Evolutionary conservation across 768 basidiomycete species (phyloP).

Genomic region (Russula abietina): DNA sequence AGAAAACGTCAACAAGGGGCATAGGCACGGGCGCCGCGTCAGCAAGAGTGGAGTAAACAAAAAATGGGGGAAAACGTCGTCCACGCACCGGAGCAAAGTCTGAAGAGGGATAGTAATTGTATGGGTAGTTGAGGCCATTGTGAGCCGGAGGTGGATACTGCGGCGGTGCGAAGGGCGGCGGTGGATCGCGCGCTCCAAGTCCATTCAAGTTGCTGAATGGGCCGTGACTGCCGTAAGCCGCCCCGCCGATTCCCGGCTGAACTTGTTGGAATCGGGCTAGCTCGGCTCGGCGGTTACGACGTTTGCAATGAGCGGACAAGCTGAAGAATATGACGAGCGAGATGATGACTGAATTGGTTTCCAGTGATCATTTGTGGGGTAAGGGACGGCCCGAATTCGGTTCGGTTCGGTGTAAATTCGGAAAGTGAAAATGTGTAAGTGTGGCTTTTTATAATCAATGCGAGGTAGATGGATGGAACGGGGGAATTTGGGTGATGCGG

Average conservation of each 20-base stretch:
- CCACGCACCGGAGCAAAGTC: constrained; percentile 10
- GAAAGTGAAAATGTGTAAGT: too few relatives aligned
- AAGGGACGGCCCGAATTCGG: not conserved
- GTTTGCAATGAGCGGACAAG: not conserved
- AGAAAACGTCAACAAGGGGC: too few relatives aligned
- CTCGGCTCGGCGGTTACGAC: not conserved
- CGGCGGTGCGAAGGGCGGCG: not conserved
- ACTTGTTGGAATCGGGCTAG: not conserved
- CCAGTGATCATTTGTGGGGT: too few relatives aligned
- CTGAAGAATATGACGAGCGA: not conserved
- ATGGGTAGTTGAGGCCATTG: not conserved
- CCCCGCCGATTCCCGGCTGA: not conserved
- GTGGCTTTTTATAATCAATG: too few relatives aligned
- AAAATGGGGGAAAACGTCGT: not conserved
- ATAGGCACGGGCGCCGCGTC: too few relatives aligned
- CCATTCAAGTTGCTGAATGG: too few relatives aligned
- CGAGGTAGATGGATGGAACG: too few relatives aligned
- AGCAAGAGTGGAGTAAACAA: not conserved
- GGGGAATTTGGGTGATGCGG: too few relatives aligned
- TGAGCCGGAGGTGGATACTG: constrained; percentile 16
- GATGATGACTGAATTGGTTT: not conserved
- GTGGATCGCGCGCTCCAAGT: not conserved
- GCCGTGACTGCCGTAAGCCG: too few relatives aligned
- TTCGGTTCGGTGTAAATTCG: too few relatives aligned
- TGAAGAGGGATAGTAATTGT: not conserved